Percentiles rank a stretch among this genome's conserved stretches.
Conservation (phyloP, 2,329 filamentous ascomycete species). For the Aureobasidium sp. region DNA sequence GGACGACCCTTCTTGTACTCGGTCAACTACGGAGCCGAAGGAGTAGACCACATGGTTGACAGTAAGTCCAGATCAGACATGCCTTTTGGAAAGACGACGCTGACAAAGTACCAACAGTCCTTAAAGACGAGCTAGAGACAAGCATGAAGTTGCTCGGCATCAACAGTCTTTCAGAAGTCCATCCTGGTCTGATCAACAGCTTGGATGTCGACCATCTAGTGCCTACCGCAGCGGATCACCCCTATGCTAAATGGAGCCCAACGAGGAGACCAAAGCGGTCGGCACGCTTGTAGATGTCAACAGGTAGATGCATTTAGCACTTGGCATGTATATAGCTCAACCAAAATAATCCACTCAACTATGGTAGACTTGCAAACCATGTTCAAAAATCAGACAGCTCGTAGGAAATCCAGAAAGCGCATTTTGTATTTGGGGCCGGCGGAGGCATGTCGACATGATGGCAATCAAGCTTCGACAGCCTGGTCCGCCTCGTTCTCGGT, state of each 20-base stretch:
- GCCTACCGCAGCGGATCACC: conserved; percentile 20
- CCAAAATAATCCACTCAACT: conserved; percentile 2
- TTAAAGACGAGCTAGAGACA: conserved; percentile 51
- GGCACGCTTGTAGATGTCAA: conserved; percentile 5
- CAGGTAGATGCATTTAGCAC: neutral
- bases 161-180: conserved; percentile 50
- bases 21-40: conserved; percentile 49
- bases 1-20: conserved; percentile 53
- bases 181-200: conserved; percentile 52
- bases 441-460: neutral
- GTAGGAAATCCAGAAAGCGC: neutral
- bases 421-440: neutral
- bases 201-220: conserved; percentile 44
- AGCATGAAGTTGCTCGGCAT: conserved; percentile 58
- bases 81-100: neutral
- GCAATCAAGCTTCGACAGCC: conserved; percentile 5
- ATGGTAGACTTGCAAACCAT: neutral
- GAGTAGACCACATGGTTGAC: conserved; percentile 34
- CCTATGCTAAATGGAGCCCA: conserved; percentile 13
- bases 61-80: neutral
- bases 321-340: conserved; percentile 1
- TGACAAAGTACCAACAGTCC: conserved; percentile 19
- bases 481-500: conserved; percentile 3
- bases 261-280: neutral
- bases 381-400: neutral